These are phyloP conservation scores for Xylariaceae sp. DNA, from an alignment of 2,329 filamentous ascomycete species.

Conservation along the genomic window DNA sequence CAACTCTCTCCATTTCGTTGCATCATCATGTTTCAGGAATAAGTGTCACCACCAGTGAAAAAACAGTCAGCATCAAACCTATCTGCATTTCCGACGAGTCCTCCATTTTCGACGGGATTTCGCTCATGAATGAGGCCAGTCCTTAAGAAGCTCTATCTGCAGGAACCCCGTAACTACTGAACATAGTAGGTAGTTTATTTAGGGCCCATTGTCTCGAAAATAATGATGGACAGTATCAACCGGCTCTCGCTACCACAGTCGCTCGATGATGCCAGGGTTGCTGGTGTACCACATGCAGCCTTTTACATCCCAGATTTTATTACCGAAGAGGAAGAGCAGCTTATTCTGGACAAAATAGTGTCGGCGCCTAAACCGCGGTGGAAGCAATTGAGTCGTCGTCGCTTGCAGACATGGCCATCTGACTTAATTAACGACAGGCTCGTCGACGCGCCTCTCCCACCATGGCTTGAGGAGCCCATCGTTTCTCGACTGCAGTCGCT, in stretches of 20 bases:
- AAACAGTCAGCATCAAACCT: not conserved
- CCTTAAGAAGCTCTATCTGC: not conserved
- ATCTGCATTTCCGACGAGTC: conserved; percentile 1
- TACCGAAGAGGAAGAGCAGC: conserved; percentile 63
- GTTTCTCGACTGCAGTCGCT: conserved; percentile 55
- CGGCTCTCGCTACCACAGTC: conserved; percentile 36
- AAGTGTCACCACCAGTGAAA: conserved; percentile 2
- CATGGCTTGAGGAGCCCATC: conserved; percentile 68
- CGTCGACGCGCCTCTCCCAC: conserved; percentile 65
- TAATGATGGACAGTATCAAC: conserved; percentile 9
- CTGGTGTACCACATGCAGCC: conserved; percentile 55
- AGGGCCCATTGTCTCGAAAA: conserved; percentile 2
- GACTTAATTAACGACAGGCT: conserved; percentile 74
- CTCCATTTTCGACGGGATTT: too few species aligned
- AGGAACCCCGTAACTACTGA: not conserved
- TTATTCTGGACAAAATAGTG: conserved; percentile 62
- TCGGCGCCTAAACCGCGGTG: conserved; percentile 70
- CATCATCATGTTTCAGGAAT: conserved; percentile 10
- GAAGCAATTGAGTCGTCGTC: conserved; percentile 81
- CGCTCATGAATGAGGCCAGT: too few species aligned
- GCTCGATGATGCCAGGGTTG: conserved; percentile 49
- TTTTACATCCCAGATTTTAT: conserved; percentile 90
- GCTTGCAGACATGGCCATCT: conserved; percentile 86
- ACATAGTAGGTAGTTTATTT: too few species aligned
- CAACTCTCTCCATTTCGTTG: conserved; percentile 6